Evolutionary conservation across 352 stramenopile genomes (phyloP).

Genomic region (Blastocystis sp.): DNA sequence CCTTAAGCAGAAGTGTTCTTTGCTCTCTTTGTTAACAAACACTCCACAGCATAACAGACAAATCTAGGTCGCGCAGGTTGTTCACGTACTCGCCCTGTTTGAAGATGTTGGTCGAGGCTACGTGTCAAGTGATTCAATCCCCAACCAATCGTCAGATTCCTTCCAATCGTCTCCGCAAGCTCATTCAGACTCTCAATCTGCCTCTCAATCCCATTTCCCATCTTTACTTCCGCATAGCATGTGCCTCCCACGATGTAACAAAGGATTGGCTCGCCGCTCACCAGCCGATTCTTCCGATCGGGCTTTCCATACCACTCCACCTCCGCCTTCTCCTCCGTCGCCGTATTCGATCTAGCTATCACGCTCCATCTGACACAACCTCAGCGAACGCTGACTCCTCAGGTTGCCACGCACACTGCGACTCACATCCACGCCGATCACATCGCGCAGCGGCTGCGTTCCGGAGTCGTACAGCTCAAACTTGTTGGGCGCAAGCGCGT

Average conservation of each 20-base stretch:
- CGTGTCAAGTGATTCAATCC: neutral
- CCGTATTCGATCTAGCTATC: neutral
- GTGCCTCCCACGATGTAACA: slow-evolving; percentile 28
- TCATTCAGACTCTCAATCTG: slow-evolving; percentile 36
- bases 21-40: neutral
- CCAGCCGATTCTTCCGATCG: neutral
- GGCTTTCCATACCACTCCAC: slow-evolving; percentile 28
- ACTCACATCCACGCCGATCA: slow-evolving; percentile 20
- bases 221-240: neutral
- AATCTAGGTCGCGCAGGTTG: slow-evolving; percentile 5
- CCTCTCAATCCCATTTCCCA: neutral
- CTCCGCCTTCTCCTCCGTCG: neutral
- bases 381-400: neutral
- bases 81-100: neutral
- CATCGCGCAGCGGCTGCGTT: neutral
- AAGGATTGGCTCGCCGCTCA: neutral
- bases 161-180: neutral
- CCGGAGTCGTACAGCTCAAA: neutral
- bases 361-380: neutral
- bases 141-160: slow-evolving; percentile 25
- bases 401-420: slow-evolving; percentile 20
- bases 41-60: neutral
- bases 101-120: neutral
- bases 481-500: neutral
- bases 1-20: slow-evolving; percentile 63